Percentiles rank a stretch among this genome's conserved stretches.
Evolutionary conservation across 768 basidiomycete genomes (phyloP).

Genomic region (Lactarius vividus): DNA sequence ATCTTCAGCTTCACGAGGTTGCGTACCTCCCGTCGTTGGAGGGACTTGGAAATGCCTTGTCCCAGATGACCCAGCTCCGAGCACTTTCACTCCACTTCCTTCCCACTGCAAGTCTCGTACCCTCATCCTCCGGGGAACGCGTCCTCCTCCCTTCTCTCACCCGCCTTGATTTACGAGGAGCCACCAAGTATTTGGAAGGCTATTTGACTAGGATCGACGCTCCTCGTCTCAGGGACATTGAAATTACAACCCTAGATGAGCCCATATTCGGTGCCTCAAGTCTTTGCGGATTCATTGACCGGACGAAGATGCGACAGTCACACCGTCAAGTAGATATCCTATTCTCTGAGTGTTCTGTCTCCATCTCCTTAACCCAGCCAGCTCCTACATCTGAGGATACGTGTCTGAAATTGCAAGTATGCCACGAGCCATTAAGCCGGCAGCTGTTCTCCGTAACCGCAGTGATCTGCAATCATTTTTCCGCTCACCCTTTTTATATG

Average conservation of each 20-base stretch:
- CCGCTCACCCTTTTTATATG: too few relatives aligned
- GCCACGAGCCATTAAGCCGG: too few relatives aligned
- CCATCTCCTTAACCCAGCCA: background rate
- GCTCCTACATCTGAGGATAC: background rate
- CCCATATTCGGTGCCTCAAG: background rate
- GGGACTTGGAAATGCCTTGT: background rate
- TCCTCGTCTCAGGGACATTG: background rate
- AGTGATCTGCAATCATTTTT: too few relatives aligned
- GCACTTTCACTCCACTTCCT: background rate
- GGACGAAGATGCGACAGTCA: background rate
- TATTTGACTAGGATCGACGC: background rate
- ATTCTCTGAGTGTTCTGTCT: background rate
- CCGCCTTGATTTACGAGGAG: background rate
- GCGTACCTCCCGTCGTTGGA: rapidly evolving
- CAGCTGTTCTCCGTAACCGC: too few relatives aligned
- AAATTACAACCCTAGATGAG: background rate
- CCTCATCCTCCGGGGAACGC: background rate
- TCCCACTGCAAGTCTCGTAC: background rate
- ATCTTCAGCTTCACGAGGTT: background rate
- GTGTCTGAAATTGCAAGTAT: too few relatives aligned
- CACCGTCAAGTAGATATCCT: background rate
- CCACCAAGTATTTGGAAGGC: background rate
- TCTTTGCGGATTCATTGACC: background rate
- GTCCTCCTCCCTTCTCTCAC: background rate
- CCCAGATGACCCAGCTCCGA: background rate